These are phyloP conservation scores for Phylloporus sp. DNA, from an alignment of 768 basidiomycete genomes.

Conservation along the genomic window DNA sequence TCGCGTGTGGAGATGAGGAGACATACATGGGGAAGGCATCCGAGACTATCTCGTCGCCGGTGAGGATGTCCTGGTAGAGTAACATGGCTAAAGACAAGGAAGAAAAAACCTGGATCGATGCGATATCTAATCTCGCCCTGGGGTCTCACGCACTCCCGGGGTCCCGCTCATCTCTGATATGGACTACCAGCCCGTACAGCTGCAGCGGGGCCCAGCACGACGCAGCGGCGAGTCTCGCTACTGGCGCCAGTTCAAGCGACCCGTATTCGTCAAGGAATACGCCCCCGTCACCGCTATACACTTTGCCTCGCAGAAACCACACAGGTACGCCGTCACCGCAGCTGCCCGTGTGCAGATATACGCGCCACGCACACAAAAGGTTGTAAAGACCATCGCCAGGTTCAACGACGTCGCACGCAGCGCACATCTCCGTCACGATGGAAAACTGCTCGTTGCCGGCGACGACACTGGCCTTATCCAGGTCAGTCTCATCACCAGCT, in stretches of 20 bases:
- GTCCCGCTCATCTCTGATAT: conserved; percentile 34
- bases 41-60: conserved; percentile 88
- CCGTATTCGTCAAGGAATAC: conserved; percentile 96
- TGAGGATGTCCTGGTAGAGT: conserved; percentile 69
- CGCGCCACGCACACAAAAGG: conserved; percentile 92
- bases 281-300: conserved; percentile 93
- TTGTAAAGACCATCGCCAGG: conserved; percentile 92
- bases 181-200: conserved; percentile 79
- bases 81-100: conserved; percentile 49
- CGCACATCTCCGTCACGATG: conserved; percentile 86
- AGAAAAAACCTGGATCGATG: background rate
- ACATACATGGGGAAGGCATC: conserved; percentile 87
- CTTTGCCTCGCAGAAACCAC: conserved; percentile 83
- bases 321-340: conserved; percentile 93
- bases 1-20: background rate
- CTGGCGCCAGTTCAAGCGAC: conserved; percentile 85
- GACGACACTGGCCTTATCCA: conserved; percentile 91
- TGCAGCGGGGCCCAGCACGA: conserved; percentile 55
- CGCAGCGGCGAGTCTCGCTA: conserved; percentile 74
- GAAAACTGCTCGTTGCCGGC: conserved; percentile 91
- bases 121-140: conserved; percentile 19
- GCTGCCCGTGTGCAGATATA: conserved; percentile 94
- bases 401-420: conserved; percentile 96
- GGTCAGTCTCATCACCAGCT: conserved; percentile 12
- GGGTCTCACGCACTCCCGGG: conserved; percentile 5